A percentile compares a stretch with the other conserved stretches of the same genome.
Evolutionary conservation across 2,329 filamentous ascomycete species (phyloP).

Genomic region (Venturia asperata): DNA sequence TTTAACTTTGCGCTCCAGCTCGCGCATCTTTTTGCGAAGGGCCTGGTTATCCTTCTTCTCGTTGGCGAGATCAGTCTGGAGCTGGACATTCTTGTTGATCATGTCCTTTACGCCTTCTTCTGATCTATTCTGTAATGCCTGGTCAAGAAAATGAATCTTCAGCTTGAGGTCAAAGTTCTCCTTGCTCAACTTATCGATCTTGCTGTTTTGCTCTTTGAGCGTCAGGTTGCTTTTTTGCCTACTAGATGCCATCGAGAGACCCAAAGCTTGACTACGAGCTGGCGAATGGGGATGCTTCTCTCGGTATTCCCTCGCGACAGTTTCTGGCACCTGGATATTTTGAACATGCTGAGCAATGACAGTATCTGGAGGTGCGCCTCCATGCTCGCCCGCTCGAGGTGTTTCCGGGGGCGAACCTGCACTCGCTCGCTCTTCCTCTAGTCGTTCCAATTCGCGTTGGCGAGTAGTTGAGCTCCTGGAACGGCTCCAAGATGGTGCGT

Average conservation of each 20-base stretch:
- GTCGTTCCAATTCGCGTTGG: conserved; percentile 39
- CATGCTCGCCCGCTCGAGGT: conserved; percentile 52
- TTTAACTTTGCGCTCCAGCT: conserved; percentile 72
- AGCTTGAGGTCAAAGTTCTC: conserved; percentile 98
- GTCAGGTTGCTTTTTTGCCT: conserved; percentile 54
- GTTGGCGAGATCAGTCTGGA: conserved; percentile 83
- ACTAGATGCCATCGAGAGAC: conserved; percentile 27
- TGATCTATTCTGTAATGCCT: conserved; percentile 84
- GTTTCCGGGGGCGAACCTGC: conserved; percentile 54
- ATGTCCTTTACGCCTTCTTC: conserved; percentile 97
- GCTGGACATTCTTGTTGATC: conserved; percentile 93
- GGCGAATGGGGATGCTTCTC: conserved; percentile 49
- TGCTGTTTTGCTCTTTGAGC: conserved; percentile 93
- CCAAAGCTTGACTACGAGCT: conserved; percentile 4
- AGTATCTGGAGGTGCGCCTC: conserved; percentile 68
- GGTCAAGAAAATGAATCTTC: conserved; percentile 94
- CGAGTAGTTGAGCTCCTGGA: conserved; percentile 33
- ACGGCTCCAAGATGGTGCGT: conserved; percentile 36
- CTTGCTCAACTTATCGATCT: conserved; percentile 91
- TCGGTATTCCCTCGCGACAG: conserved; percentile 77
- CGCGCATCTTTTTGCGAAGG: conserved; percentile 71
- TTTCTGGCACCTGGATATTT: conserved; percentile 85
- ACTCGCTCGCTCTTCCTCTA: conserved; percentile 53
- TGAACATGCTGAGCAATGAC: conserved; percentile 81
- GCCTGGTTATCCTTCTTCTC: conserved; percentile 86